A percentile compares a stretch with the other conserved stretches of the same genome.
Conservation (phyloP, 306 rosid genomes). For the Glycine tomentella region DNA sequence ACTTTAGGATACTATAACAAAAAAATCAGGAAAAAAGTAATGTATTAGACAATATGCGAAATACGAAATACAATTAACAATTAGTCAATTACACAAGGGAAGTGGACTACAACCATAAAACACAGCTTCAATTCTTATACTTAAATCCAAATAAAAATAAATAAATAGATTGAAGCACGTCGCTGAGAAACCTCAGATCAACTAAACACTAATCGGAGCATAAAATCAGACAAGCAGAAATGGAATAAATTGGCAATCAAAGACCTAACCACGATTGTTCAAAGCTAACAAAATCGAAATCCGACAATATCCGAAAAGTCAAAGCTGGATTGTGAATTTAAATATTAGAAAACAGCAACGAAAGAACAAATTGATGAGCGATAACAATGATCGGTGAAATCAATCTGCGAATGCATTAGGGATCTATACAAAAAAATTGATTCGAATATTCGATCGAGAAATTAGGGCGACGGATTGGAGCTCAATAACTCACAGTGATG, state of each 20-base stretch:
- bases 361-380: background rate
- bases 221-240: constrained; percentile 13
- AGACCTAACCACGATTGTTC: constrained; percentile 46
- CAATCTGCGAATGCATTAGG: constrained; percentile 46
- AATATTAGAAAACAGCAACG: background rate
- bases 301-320: constrained; percentile 33
- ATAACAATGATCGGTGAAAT: constrained; percentile 13
- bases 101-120: constrained; percentile 37
- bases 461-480: constrained; percentile 50
- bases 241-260: constrained; percentile 30
- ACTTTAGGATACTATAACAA: constrained; percentile 6
- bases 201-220: constrained; percentile 31
- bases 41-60: constrained; percentile 7
- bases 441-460: constrained; percentile 17
- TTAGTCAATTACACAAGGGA: background rate
- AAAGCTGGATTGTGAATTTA: constrained; percentile 7
- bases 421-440: constrained; percentile 60
- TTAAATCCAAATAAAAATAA: background rate
- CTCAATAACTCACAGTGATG: constrained; percentile 70
- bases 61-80: background rate
- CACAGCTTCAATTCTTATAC: constrained; percentile 15
- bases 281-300: constrained; percentile 47
- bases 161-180: background rate
- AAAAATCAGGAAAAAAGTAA: background rate
- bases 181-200: constrained; percentile 46